Base-by-base conservation (phyloP, 805 yeast genomes). In the Metschnikowia sp. region DNA sequence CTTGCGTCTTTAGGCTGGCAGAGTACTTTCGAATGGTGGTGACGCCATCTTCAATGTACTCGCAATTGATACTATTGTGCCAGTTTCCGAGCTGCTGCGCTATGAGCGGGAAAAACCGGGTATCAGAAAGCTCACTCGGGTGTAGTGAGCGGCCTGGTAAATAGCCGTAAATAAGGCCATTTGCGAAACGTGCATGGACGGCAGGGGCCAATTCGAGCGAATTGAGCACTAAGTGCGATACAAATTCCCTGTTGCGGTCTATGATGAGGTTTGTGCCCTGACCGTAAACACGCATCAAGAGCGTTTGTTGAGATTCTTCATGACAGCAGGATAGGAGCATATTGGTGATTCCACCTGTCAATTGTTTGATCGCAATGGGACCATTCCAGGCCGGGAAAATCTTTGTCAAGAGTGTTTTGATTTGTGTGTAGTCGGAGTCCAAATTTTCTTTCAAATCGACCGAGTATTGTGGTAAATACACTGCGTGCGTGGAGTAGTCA, bases 161-260 rank as follows among this genome's bases (percentile, higher is more conserved):
- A 57, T 70, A 86, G 6, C 88, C 90, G 58, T 86, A 86, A 10
- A 86, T 77, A 37, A 86, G 70, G 0, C 94, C 94, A 62, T 86
- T 86, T 32, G 80, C 78, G 56, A 86, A 84, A 43, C 86, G 66
- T 4, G 87, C 84, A 59, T 78, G 79, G 26, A 86, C 75, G 0
- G 83, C 75, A 1, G 94, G 88, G 0, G 92, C 92, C 51, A 86
- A 72, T 3, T 72, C 69, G 37, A 81, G 69, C 3, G 83, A 73
- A 55, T 82, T 75, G 42, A 86, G 72, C 44, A 81, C 77, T 41
- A 82, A 60, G 60, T 86, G 92, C 47, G 86, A 83, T 15, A 84
- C 83, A 58, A 81, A 83, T 60, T 86, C 94, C 33, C 90, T 69
- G 54, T 83, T 83, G 52, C 94, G 70, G 63, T 86, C 90, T 32